Base-by-base conservation (phyloP, 345 rosid species). In the Gossypium raimondii region DNA sequence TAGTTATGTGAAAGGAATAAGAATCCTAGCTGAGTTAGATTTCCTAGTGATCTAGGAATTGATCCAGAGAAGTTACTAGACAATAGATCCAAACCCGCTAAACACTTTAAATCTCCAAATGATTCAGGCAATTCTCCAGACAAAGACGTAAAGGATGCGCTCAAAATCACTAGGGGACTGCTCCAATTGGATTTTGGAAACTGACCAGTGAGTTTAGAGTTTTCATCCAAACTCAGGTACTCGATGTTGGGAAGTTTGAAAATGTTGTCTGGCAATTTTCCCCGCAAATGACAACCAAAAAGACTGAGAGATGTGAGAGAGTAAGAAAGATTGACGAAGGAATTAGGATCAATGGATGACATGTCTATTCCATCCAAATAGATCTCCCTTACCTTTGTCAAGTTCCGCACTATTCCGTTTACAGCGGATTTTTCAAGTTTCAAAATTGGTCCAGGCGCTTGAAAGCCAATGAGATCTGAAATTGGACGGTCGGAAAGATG, bases 301-400 rank as follows among this genome's bases (percentile, higher is more conserved):
- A 77, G 76, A 13, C 51, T 10, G 0, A 67, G 69, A 18, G 60
- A 2, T 0, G 52, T 50, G 11, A 74, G 38, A 7, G 78, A 77
- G 58, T 67, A 47, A n/a, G 81, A 70, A 5, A 81, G 29, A 57
- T 70, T 70, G 1, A 8, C 10, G 0, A 81, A 58, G 41, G 27
- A 64, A 7, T 8, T 1, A 1, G 66, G 66, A 47, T 13, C 64
- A 38, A 70, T 7, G 16, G 24, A 56, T n/a, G 80, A 74, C 80
- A 81, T 53, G 18, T 77, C 13, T 4, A 69, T 25, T 2, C 7
- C 2, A 11, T 44, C 48, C 11, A 80, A 41, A 45, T 0, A 0
- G 14, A 80, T 53, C 2, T 67, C 10, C 41, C n/a, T 11, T 3
- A 76, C 48, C 74, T 11, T 9, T 2, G 62, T 51, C 13, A 70